Conservation (phyloP, 2,329 filamentous ascomycete genomes). For the Penicillium expansum region DNA sequence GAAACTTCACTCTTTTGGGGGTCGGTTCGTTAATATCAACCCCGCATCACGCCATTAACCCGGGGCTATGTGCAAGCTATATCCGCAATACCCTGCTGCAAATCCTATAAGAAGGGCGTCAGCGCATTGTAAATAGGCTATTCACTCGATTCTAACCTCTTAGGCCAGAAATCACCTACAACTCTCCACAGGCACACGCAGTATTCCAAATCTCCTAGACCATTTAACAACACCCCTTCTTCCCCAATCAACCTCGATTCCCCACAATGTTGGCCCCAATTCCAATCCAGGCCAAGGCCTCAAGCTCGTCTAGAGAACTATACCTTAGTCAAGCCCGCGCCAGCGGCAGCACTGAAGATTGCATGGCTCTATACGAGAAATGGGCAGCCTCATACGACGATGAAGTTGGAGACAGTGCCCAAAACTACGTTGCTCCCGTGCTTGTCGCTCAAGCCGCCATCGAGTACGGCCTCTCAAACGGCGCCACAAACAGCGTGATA, state of each 20-base stretch:
- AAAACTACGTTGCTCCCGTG: conserved; percentile 44
- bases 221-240: neutral
- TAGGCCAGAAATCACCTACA: neutral
- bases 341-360: conserved; percentile 36
- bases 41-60: conserved; percentile 19
- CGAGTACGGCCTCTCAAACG: conserved; percentile 14
- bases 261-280: conserved; percentile 9
- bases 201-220: neutral
- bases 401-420: conserved; percentile 37
- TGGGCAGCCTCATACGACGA: conserved; percentile 49
- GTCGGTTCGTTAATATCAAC: conserved; percentile 6
- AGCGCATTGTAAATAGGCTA: too few relatives aligned
- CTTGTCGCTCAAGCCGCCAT: conserved; percentile 39
- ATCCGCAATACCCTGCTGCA: neutral
- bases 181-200: neutral
- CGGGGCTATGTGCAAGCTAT: neutral
- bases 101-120: conserved; percentile 11
- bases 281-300: neutral
- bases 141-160: neutral
- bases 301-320: conserved; percentile 13
- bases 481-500: conserved; percentile 21
- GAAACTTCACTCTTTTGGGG: conserved; percentile 7
- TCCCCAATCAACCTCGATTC: neutral
- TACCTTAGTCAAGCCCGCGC: conserved; percentile 42
- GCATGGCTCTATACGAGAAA: conserved; percentile 45